A percentile compares a stretch with the other conserved stretches of the same genome.
These are phyloP conservation scores for Hirsutella minnesotensis DNA, from an alignment of 2,329 filamentous ascomycete species.

Conservation along the genomic window DNA sequence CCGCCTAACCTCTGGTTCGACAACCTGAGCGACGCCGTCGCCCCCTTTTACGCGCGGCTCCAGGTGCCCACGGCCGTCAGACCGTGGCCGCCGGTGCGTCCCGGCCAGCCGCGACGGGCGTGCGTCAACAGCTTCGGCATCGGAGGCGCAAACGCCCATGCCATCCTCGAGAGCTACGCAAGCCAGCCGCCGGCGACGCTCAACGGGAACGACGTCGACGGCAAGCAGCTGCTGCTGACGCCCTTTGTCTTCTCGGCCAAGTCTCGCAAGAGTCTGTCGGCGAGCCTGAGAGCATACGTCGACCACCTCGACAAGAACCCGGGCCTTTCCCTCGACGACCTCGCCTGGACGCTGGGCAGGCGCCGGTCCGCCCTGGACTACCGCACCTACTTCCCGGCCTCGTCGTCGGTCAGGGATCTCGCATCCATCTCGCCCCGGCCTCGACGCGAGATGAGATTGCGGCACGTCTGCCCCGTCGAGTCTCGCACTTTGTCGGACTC, in stretches of 20 bases:
- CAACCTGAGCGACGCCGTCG: slow-evolving; percentile 13
- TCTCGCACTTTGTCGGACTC: too few relatives aligned
- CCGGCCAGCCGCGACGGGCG: slow-evolving; percentile 6
- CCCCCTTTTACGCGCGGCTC: slow-evolving; percentile 12
- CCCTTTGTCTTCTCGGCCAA: slow-evolving; percentile 5
- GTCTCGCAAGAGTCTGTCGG: background rate
- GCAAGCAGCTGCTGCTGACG: background rate
- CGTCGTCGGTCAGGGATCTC: too few relatives aligned
- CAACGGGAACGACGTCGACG: background rate
- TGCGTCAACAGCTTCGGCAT: slow-evolving; percentile 28
- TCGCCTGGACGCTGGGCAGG: background rate
- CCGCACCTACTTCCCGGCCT: background rate
- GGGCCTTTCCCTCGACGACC: background rate
- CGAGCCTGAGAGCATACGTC: background rate
- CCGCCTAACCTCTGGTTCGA: slow-evolving; percentile 20
- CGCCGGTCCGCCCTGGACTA: background rate
- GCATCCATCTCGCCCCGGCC: too few relatives aligned
- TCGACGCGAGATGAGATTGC: too few relatives aligned
- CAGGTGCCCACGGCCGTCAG: slow-evolving; percentile 8
- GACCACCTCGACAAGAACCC: background rate
- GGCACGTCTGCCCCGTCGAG: too few relatives aligned
- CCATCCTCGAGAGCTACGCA: slow-evolving; percentile 19
- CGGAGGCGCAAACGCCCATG: slow-evolving; percentile 32
- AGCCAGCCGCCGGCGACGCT: background rate
- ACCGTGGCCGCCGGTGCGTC: slow-evolving; percentile 9